A percentile compares a stretch with the other conserved stretches of the same genome.
Conservation (phyloP, 2,329 filamentous ascomycete species). For the Thielaviopsis musarum region DNA sequence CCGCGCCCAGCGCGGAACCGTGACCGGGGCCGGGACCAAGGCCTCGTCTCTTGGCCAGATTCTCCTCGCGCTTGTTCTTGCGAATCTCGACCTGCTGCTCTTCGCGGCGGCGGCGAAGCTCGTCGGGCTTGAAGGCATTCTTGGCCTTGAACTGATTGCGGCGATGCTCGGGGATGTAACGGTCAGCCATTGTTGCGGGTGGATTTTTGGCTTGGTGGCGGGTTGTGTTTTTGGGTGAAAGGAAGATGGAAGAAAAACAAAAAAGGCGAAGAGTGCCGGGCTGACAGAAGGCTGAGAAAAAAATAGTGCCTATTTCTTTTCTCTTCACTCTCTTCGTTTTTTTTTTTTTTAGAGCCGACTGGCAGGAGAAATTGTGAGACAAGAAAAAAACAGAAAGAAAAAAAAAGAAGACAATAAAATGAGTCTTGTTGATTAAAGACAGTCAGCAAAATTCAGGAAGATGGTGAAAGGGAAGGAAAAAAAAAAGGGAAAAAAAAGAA, state of each 20-base stretch:
- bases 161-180: conserved; percentile 98
- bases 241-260: conserved; percentile 9
- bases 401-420: neutral
- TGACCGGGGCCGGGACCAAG: conserved; percentile 70
- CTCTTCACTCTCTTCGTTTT: neutral
- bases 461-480: neutral
- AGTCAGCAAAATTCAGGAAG: no score
- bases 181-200: conserved; percentile 69
- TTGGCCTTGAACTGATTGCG: conserved; percentile 99
- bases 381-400: neutral
- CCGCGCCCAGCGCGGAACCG: conserved; percentile 69
- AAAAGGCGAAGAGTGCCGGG: conserved; percentile 7
- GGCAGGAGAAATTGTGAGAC: neutral
- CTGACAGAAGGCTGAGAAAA: conserved; percentile 14
- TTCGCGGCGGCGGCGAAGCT: conserved; percentile 92
- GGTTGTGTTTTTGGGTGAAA: conserved; percentile 13
- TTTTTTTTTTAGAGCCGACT: neutral
- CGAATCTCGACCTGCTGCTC: conserved; percentile 99
- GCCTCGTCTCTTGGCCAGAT: conserved; percentile 92
- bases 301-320: neutral
- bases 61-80: conserved; percentile 97
- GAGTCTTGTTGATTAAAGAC: no score
- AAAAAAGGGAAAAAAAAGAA: conserved; percentile 1
- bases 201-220: conserved; percentile 13
- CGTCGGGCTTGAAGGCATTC: conserved; percentile 97